A percentile compares a stretch with the other conserved stretches of the same genome.
phyloP scores from a whole-genome alignment of 768 basidiomycete genomes.

The Sporobolomyces pararoseus region DNA sequence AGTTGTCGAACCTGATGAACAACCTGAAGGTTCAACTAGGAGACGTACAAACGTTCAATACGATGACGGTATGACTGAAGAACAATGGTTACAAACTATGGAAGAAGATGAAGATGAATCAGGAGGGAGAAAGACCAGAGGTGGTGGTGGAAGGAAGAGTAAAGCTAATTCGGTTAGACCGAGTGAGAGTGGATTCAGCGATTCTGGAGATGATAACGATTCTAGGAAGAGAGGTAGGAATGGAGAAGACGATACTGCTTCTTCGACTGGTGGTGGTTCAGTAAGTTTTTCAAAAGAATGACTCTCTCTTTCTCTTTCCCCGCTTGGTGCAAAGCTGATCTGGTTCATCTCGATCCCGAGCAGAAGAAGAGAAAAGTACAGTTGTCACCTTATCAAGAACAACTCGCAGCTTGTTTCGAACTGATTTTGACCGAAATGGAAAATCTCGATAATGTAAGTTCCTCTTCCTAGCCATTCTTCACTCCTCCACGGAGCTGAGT shows the following conservation, averaged over 20 bases:
- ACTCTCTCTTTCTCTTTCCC: too few species aligned
- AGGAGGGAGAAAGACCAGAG: background rate
- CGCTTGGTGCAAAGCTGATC: background rate
- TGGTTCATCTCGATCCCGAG: background rate
- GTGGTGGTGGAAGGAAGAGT: slow-evolving; percentile 9
- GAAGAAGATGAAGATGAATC: slow-evolving; percentile 37
- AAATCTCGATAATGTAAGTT: slow-evolving; percentile 36
- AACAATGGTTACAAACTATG: slow-evolving; percentile 72
- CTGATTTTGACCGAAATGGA: slow-evolving; percentile 48
- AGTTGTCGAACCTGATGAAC: slow-evolving; percentile 45
- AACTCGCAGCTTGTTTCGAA: slow-evolving; percentile 48
- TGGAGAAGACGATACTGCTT: slow-evolving; percentile 65
- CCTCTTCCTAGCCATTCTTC: background rate
- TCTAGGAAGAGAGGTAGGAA: slow-evolving; percentile 27
- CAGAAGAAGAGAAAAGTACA: slow-evolving; percentile 48
- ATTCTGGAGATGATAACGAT: slow-evolving; percentile 25
- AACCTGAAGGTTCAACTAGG: slow-evolving; percentile 51
- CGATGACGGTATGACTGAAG: slow-evolving; percentile 88
- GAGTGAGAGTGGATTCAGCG: slow-evolving; percentile 13
- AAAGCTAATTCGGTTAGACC: slow-evolving; percentile 3
- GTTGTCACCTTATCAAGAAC: slow-evolving; percentile 41
- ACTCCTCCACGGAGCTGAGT: background rate
- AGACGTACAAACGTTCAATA: slow-evolving; percentile 77
- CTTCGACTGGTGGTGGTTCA: slow-evolving; percentile 61
- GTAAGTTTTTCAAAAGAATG: too few species aligned